Percentiles rank a stretch among this genome's conserved stretches.
phyloP scores from a whole-genome alignment of 1,284 basidiomycete species.

The Apiotrichum gracile region DNA sequence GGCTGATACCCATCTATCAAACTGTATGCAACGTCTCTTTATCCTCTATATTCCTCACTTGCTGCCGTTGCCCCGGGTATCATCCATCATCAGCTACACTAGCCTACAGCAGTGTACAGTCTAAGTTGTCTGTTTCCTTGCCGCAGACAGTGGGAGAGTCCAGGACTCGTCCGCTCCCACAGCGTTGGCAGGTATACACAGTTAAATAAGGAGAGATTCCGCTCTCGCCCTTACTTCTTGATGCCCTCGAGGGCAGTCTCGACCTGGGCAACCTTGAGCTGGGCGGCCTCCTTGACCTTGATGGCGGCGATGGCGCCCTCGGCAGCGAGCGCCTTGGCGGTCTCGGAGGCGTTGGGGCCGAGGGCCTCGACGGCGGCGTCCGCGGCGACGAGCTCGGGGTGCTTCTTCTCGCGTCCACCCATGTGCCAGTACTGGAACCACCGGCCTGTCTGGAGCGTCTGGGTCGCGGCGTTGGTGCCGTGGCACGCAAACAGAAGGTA shows the following conservation, averaged over 20 bases:
- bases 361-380: constrained; percentile 7
- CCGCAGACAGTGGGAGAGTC: too few species aligned
- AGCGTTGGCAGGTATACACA: too few species aligned
- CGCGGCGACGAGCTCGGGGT: constrained; percentile 21
- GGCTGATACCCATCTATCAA: background rate
- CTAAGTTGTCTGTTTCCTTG: constrained; percentile 1
- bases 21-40: constrained; percentile 1
- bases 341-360: background rate
- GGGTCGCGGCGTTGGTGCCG: constrained; percentile 79
- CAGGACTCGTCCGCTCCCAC: too few species aligned
- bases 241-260: constrained; percentile 19
- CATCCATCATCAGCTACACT: background rate
- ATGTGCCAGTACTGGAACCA: constrained; percentile 78
- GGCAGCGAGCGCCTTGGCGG: background rate
- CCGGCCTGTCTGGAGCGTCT: constrained; percentile 71
- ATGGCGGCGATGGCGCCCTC: background rate
- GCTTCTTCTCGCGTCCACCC: constrained; percentile 43
- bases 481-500: constrained; percentile 92
- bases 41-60: too few species aligned
- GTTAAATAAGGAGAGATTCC: too few species aligned
- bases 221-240: background rate
- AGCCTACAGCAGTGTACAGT: constrained; percentile 2
- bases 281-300: constrained; percentile 8
- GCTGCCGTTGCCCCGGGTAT: background rate
- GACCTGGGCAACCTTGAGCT: constrained; percentile 18